These are phyloP conservation scores for Ormosia emarginata DNA, from an alignment of 306 rosid genomes.

Conservation along the genomic window DNA sequence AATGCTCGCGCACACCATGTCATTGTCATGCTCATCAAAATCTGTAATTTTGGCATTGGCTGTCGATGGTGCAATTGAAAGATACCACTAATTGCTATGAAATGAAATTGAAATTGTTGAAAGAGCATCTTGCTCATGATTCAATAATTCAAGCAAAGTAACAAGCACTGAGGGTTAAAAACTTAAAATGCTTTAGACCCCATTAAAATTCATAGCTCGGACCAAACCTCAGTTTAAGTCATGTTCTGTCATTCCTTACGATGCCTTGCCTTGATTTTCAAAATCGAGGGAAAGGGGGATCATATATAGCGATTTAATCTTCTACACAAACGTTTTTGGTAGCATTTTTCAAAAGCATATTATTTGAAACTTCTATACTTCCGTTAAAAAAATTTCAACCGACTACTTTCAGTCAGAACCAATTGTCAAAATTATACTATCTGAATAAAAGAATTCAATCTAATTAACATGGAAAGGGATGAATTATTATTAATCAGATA, in stretches of 20 bases:
- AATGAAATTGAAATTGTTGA: not conserved
- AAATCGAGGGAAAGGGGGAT: not conserved
- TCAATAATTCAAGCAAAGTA: not conserved
- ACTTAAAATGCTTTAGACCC: not conserved
- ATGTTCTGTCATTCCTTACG: not conserved
- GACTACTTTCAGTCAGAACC: too few species aligned
- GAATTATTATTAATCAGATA: too few species aligned
- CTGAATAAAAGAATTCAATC: too few species aligned
- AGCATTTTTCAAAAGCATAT: not conserved
- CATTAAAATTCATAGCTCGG: not conserved
- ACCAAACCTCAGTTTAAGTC: not conserved
- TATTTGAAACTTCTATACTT: too few species aligned
- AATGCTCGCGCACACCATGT: constrained; percentile 25
- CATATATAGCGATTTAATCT: not conserved
- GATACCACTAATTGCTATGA: not conserved
- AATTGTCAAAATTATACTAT: too few species aligned
- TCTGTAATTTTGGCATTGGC: constrained; percentile 42
- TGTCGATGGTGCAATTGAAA: constrained; percentile 22
- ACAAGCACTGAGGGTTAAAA: not conserved
- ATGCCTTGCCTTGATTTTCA: not conserved
- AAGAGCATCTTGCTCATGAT: not conserved
- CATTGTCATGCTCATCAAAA: constrained; percentile 12
- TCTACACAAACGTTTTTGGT: not conserved
- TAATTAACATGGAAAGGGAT: not conserved
- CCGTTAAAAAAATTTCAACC: too few species aligned